Base-by-base conservation (phyloP, 139 green algal genomes). In the Chlamydomonas asymmetrica region DNA sequence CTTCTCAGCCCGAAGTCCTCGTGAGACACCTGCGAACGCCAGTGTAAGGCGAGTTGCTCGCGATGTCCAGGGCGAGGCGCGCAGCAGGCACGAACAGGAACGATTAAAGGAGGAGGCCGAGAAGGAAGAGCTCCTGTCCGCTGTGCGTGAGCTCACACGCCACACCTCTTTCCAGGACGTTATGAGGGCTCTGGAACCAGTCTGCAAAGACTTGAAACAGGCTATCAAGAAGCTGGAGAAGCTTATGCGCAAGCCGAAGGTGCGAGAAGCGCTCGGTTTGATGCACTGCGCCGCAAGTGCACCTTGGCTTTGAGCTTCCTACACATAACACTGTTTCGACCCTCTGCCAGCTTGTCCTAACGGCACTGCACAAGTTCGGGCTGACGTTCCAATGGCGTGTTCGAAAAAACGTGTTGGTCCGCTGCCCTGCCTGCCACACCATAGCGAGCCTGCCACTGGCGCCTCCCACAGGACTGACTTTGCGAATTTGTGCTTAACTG, bases 161-260 rank as follows among this genome's bases (percentile, higher is more conserved):
- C 74, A 82, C n/a, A 57, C 79, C 27, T 75, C 63, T n/a, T 85
- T 89, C 63, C 70, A 81, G 67, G 84, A 89, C 20, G 72, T 82
- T 18, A 84, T 85, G 74, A 71, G 71, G n/a, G 81, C 61, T 4
- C 68, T 82, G 23, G 82, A 82, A 54, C 68, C 75, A 2, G 68
- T 84, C 4, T 86, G 69, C 54, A 50, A 74, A 10, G 76, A 87
- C 70, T 66, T 87, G 41, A 76, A 81, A n/a, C 70, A 71, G 41
- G 85, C 85, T 18, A 87, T 90, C 31, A 87, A 87, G 65, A 87
- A 86, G 69, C 81, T 90, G 35, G 85, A 90, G 60, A 85, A 85
- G 54, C 62, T 90, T 23, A 73, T 84, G 10, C 69, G 85, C n/a
- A 65, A 74, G 16, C 37, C 61, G 22, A 76, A 76, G 72, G 78